Percentiles rank a stretch among this genome's conserved stretches.
phyloP scores from a whole-genome alignment of 208 protist species.

The Tritrichomonas musculus region DNA sequence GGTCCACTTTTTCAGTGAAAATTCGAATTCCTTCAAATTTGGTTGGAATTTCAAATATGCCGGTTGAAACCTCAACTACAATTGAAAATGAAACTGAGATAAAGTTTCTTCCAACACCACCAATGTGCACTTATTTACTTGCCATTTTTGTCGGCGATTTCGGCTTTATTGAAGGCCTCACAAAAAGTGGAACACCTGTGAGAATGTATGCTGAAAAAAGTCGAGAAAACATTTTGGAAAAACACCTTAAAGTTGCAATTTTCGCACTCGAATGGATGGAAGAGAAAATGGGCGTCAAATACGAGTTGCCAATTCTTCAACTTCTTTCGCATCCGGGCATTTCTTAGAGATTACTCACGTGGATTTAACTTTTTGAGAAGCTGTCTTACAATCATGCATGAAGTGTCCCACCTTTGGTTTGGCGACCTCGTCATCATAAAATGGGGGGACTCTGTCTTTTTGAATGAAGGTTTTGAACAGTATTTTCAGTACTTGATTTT shows the following conservation, averaged over 20 bases:
- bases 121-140: slow-evolving; percentile 31
- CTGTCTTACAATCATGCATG: no score
- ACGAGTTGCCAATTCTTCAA: not conserved
- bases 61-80: not conserved
- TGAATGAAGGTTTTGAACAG: slow-evolving; percentile 36
- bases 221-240: not conserved
- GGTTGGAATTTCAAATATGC: not conserved
- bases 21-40: not conserved
- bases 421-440: not conserved
- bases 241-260: not conserved
- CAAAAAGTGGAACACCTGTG: not conserved
- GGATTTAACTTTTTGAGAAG: no score
- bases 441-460: not conserved
- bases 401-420: slow-evolving; percentile 29
- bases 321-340: not conserved
- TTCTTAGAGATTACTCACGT: no score
- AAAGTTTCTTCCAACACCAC: not conserved
- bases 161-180: not conserved
- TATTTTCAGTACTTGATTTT: not conserved
- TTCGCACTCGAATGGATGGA: not conserved
- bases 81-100: not conserved
- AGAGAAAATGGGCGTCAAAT: not conserved
- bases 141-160: not conserved
- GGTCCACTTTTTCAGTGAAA: not conserved
- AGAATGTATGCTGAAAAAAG: not conserved